These are phyloP conservation scores for Trametes cingulata DNA, from an alignment of 768 basidiomycete species.

Conservation along the genomic window DNA sequence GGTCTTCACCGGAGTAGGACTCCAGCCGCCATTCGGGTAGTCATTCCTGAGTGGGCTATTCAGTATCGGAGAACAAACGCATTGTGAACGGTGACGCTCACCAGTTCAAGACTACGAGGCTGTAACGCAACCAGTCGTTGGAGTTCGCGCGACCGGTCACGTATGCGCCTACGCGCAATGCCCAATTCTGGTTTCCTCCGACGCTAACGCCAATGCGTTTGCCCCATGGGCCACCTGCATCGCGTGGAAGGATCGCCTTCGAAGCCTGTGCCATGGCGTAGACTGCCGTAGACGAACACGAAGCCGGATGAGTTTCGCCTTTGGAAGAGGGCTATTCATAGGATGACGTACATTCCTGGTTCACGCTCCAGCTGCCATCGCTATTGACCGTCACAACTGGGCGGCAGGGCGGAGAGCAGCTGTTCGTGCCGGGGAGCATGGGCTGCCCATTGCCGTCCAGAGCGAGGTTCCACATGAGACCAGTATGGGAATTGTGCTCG, in stretches of 20 bases:
- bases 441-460: constrained; percentile 65
- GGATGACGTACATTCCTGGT: constrained; percentile 65
- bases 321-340: not conserved
- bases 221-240: constrained; percentile 66
- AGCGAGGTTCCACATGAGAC: constrained; percentile 77
- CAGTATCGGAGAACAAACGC: not conserved
- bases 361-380: constrained; percentile 61
- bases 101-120: constrained; percentile 74
- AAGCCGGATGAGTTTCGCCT: not conserved
- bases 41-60: constrained; percentile 43
- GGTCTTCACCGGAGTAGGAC: constrained; percentile 52
- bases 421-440: constrained; percentile 60
- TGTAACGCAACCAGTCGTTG: constrained; percentile 63
- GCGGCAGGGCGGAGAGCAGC: constrained; percentile 67
- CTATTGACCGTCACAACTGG: constrained; percentile 66
- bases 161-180: constrained; percentile 65
- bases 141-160: constrained; percentile 56
- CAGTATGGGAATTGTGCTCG: constrained; percentile 44
- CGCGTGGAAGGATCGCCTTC: constrained; percentile 71
- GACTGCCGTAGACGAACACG: constrained; percentile 37
- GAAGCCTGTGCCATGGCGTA: constrained; percentile 76
- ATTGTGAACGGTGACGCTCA: constrained; percentile 13
- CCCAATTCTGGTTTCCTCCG: constrained; percentile 55
- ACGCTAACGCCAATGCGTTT: constrained; percentile 67
- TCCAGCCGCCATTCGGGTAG: constrained; percentile 48